Conservation (phyloP, 1,284 basidiomycete genomes). For the Papiliotrema laurentii region DNA sequence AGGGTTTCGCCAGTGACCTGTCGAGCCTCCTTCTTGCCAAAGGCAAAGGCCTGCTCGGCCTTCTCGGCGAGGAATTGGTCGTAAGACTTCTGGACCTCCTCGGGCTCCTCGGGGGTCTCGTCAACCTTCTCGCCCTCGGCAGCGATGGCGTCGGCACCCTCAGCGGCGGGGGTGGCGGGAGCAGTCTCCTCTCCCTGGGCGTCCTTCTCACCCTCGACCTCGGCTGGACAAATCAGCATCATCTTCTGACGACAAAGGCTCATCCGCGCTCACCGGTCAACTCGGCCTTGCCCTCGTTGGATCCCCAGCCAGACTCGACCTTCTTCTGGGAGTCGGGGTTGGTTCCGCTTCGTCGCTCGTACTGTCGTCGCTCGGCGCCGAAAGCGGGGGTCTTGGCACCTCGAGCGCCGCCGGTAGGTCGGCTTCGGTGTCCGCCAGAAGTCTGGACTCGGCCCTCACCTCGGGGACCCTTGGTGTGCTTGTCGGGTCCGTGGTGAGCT, state of each 20-base stretch:
- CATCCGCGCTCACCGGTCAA: constrained; percentile 54
- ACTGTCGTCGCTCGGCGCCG: constrained; percentile 39
- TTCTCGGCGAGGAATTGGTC: constrained; percentile 49
- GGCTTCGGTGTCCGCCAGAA: constrained; percentile 35
- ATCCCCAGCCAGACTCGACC: constrained; percentile 86
- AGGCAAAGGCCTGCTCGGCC: constrained; percentile 34
- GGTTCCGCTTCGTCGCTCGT: constrained; percentile 36
- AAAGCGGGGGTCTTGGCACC: constrained; percentile 26
- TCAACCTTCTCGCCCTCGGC: constrained; percentile 29
- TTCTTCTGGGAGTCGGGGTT: constrained; percentile 80
- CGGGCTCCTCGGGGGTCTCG: constrained; percentile 63
- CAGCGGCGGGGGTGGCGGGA: constrained; percentile 31
- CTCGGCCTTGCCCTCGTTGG: constrained; percentile 74
- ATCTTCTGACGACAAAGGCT: neutral
- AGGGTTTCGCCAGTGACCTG: constrained; percentile 23
- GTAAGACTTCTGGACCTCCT: constrained; percentile 72
- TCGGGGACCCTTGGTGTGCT: constrained; percentile 45
- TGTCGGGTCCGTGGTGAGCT: constrained; percentile 29
- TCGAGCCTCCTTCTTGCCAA: constrained; percentile 35
- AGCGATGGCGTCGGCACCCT: constrained; percentile 24
- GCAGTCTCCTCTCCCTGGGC: constrained; percentile 48
- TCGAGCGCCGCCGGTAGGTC: constrained; percentile 27
- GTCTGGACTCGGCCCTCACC: constrained; percentile 33
- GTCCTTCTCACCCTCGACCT: constrained; percentile 50
- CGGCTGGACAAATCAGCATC: constrained; percentile 27